Conservation (phyloP, 2,329 filamentous ascomycete species). For the Aspergillus persii region DNA sequence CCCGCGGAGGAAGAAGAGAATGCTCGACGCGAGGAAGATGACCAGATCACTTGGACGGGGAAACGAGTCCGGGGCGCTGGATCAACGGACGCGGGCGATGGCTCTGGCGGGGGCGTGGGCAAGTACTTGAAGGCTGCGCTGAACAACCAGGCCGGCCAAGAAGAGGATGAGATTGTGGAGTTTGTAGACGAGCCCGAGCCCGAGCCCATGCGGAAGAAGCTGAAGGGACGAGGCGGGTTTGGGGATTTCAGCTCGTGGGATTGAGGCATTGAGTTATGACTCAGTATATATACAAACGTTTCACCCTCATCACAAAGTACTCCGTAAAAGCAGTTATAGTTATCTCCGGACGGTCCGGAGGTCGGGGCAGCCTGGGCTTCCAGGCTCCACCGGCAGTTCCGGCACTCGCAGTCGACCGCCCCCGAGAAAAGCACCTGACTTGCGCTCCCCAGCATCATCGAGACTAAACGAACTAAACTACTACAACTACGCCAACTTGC, state of each 20-base stretch:
- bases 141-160: conserved; percentile 33
- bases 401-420: neutral
- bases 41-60: conserved; percentile 92
- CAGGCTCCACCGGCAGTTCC: neutral
- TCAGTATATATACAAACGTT: no score
- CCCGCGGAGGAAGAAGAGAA: conserved; percentile 26
- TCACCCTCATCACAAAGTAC: no score
- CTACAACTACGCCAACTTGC: neutral
- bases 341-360: neutral
- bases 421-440: neutral
- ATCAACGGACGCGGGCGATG: conserved; percentile 49
- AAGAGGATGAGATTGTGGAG: conserved; percentile 60
- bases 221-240: conserved; percentile 69
- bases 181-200: conserved; percentile 60
- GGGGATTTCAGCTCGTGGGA: conserved; percentile 92
- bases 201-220: conserved; percentile 77
- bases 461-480: neutral
- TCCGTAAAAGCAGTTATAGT: neutral
- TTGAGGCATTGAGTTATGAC: neutral
- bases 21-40: conserved; percentile 63
- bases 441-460: neutral
- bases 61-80: conserved; percentile 76
- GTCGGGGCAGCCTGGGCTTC: no score
- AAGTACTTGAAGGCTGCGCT: conserved; percentile 75
- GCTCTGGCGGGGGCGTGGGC: conserved; percentile 58